These are phyloP conservation scores for Aureobasidium sp. DNA, from an alignment of 2,329 filamentous ascomycete species.

Conservation along the genomic window DNA sequence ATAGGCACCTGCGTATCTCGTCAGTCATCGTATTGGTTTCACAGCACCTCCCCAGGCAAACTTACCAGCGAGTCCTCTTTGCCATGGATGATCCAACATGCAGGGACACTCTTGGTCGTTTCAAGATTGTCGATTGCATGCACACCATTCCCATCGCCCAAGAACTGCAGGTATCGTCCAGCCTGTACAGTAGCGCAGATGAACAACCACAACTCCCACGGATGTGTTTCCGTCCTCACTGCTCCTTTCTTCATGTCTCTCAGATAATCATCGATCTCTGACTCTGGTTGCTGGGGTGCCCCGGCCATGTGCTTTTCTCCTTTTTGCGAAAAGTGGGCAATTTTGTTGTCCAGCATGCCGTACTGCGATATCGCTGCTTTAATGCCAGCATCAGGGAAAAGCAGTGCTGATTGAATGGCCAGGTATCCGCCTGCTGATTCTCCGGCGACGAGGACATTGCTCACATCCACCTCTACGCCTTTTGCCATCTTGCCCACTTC, in stretches of 20 bases:
- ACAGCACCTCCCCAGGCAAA: neutral
- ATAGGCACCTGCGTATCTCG: conserved; percentile 22
- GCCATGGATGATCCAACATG: conserved; percentile 31
- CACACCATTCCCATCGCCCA: conserved; percentile 18
- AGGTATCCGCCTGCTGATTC: conserved; percentile 36
- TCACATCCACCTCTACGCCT: conserved; percentile 23
- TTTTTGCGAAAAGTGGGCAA: conserved; percentile 20
- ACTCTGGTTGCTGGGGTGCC: conserved; percentile 10
- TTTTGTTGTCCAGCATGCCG: conserved; percentile 27
- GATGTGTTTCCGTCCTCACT: conserved; percentile 14
- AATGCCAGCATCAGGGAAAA: conserved; percentile 19
- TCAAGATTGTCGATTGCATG: conserved; percentile 30
- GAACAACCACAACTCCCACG: conserved; percentile 18
- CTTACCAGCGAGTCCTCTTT: conserved; percentile 25
- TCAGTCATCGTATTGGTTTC: neutral
- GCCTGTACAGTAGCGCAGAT: conserved; percentile 19
- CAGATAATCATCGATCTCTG: conserved; percentile 15
- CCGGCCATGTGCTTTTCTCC: conserved; percentile 7
- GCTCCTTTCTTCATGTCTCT: conserved; percentile 13
- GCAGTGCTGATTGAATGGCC: conserved; percentile 27
- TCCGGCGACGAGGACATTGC: conserved; percentile 27
- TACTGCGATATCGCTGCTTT: conserved; percentile 29
- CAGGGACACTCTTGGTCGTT: conserved; percentile 22
- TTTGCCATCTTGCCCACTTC: conserved; percentile 16
- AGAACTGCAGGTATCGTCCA: conserved; percentile 16